Evolutionary conservation across 371 early-diverging fungal species (phyloP).

Genomic region (Lichtheimia corymbifera): DNA sequence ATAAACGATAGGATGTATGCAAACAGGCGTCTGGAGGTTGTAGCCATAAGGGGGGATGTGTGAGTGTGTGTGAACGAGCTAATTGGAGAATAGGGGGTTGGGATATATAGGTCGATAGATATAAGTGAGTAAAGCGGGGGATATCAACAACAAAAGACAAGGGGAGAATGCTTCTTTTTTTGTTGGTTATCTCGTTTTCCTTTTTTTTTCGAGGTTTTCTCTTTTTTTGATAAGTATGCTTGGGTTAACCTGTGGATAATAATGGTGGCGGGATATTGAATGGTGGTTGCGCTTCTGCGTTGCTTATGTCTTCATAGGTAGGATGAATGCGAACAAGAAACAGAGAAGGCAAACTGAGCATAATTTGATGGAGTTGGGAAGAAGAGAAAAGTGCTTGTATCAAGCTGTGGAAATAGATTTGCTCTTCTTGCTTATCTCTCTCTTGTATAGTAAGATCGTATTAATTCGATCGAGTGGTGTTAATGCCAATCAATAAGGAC

Average conservation of each 20-base stretch:
- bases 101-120: neutral
- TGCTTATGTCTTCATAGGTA: conserved; percentile 15
- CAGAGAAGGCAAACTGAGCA: conserved; percentile 14
- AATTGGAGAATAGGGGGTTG: neutral
- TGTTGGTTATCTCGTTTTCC: conserved; percentile 12
- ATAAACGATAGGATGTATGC: conserved; percentile 17
- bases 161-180: conserved; percentile 10
- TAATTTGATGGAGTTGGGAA: conserved; percentile 5
- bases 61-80: neutral
- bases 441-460: neutral
- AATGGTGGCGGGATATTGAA: conserved; percentile 5
- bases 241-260: conserved; percentile 6
- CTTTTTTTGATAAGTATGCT: conserved; percentile 7
- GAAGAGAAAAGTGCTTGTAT: neutral
- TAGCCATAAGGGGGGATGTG: conserved; percentile 7
- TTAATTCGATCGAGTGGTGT: neutral
- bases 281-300: conserved; percentile 6
- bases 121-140: neutral
- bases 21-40: conserved; percentile 16
- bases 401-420: conserved; percentile 1
- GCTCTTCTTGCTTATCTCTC: neutral
- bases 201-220: conserved; percentile 15
- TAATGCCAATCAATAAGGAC: too few relatives aligned
- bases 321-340: conserved; percentile 4
- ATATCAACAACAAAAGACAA: conserved; percentile 1